A percentile compares a stretch with the other conserved stretches of the same genome.
These are phyloP conservation scores for Articulospora tetracladia DNA, from an alignment of 495 filamentous ascomycete species.

Conservation along the genomic window DNA sequence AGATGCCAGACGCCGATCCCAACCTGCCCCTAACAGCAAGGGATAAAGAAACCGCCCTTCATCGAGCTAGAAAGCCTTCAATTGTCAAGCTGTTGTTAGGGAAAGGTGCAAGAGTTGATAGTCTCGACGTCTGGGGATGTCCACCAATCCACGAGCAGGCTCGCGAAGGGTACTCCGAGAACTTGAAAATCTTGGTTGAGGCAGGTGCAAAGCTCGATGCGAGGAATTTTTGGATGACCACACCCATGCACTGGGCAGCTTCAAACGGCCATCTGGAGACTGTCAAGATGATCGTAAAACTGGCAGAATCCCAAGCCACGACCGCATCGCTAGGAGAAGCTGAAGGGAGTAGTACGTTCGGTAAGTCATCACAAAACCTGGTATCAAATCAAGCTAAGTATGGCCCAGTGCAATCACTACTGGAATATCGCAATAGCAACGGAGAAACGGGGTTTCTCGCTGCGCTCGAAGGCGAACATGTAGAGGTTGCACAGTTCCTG, in stretches of 20 bases:
- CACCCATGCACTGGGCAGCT: constrained; percentile 1
- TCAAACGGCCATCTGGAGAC: background rate
- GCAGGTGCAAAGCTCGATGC: background rate
- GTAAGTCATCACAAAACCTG: background rate
- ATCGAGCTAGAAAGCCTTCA: background rate
- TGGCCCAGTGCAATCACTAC: background rate
- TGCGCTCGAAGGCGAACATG: background rate
- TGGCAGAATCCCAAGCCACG: background rate
- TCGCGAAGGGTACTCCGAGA: background rate
- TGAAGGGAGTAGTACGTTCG: background rate
- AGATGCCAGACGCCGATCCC: background rate
- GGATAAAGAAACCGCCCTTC: background rate
- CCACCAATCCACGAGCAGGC: constrained; percentile 1
- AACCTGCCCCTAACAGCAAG: background rate
- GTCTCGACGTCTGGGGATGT: background rate
- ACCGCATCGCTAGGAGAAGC: background rate
- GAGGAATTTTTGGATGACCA: background rate
- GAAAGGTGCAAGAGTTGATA: background rate
- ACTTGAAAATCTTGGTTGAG: background rate
- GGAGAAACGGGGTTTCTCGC: background rate
- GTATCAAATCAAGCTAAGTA: background rate
- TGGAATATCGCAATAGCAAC: background rate
- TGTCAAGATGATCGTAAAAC: background rate
- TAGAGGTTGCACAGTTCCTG: background rate
- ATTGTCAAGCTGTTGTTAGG: background rate